A percentile compares a stretch with the other conserved stretches of the same genome.
These are phyloP conservation scores for Ogataea pilisensis DNA, from an alignment of 805 yeast genomes.

Conservation along the genomic window DNA sequence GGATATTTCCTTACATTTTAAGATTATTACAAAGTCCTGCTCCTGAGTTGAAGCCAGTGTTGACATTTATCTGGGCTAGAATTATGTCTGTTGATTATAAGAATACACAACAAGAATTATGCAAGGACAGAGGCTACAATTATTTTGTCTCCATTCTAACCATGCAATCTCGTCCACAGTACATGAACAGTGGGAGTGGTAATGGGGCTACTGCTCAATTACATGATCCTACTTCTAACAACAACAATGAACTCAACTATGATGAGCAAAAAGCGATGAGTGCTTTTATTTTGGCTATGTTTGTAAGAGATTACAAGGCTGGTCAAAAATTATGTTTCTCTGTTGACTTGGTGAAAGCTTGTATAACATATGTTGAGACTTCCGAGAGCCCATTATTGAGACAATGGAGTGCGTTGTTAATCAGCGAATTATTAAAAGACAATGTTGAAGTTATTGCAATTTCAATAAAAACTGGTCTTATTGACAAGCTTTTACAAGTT, in stretches of 20 bases:
- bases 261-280: constrained; percentile 95
- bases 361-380: constrained; percentile 59
- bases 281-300: constrained; percentile 82
- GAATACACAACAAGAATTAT: constrained; percentile 85
- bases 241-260: constrained; percentile 40
- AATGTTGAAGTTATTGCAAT: constrained; percentile 74
- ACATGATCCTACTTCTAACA: constrained; percentile 26
- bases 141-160: constrained; percentile 81
- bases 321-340: constrained; percentile 82
- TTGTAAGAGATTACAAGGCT: constrained; percentile 71
- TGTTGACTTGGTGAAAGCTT: constrained; percentile 63
- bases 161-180: constrained; percentile 27
- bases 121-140: constrained; percentile 85
- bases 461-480: constrained; percentile 58
- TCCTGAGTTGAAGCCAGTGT: constrained; percentile 87
- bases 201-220: constrained; percentile 19
- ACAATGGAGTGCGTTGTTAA: constrained; percentile 85
- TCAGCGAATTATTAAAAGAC: constrained; percentile 71
- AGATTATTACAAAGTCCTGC: constrained; percentile 92
- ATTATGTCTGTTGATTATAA: constrained; percentile 93
- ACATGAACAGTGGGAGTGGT: constrained; percentile 2
- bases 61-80: constrained; percentile 96
- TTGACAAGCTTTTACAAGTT: constrained; percentile 51
- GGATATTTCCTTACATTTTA: constrained; percentile 92
- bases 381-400: constrained; percentile 83